Evolutionary conservation across 2,329 filamentous ascomycete genomes (phyloP), one percentile per base, ranked within the genome.

Genomic region (Verticillium tricorpus): DNA sequence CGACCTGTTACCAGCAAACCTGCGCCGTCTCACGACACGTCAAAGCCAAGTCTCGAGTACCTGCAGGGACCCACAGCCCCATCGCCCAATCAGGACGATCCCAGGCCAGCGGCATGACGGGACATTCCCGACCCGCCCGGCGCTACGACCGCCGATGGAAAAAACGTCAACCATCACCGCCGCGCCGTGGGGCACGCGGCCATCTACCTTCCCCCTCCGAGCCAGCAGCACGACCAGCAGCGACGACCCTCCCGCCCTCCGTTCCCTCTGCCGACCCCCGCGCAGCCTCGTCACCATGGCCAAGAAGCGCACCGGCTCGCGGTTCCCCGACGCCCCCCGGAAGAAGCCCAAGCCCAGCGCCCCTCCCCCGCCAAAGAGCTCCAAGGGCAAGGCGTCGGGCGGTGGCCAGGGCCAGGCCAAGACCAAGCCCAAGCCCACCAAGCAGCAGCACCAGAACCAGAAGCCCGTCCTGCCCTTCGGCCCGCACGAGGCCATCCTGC

Each of bases 391-490:
- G 32, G 61, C 66, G 60, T 60, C 61, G 12, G 34, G 32, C 56
- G 50, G 63, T 64, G 54, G 45, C 45, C 54, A 62, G 52, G 54
- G 58, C 45, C 50, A 54, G 14, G 35, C 59, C n/a, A 63, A 63
- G 61, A 60, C 62, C 35, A 68, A 69, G 65, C 59, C 66, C 60
- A 58, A 63, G 54, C 56, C 60, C 50, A 50, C 58, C 28, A 65
- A 66, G 57, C 61, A 68, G 37, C 68, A 72, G 54, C 65, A 66
- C 7, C 69, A 72, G 59, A 71, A 75, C 60, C 68, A 70, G 66
- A 74, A 75, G 66, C 86, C 81, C 28, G 84, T 78, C 4, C 87
- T 93, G 25, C 91, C 91, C 17, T 93, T 94, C 74, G 74, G 80
- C 28, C 77, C 83, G 45, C 76, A 83, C 68, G 86, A 93, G 67